Evolutionary conservation across 305 asterid species (phyloP).

Genomic region (Fraxinus platypoda): DNA sequence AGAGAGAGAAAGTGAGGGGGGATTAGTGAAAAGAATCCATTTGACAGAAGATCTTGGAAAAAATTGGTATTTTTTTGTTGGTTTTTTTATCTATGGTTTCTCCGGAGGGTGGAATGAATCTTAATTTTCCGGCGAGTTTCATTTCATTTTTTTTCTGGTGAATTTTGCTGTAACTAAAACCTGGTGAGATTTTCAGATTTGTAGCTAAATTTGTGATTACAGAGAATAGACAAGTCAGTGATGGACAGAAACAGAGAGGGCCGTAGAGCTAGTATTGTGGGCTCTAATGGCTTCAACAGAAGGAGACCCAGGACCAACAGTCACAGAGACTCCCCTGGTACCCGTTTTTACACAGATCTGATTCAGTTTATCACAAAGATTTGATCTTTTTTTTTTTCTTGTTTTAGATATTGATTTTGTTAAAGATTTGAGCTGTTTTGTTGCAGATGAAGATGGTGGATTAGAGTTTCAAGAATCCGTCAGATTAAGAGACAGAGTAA

Average conservation of each 20-base stretch:
- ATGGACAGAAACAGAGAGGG: constrained; percentile 98
- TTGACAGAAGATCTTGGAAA: constrained; percentile 23
- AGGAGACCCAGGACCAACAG: constrained; percentile 76
- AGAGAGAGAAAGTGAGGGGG: constrained; percentile 24
- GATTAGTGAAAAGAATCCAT: constrained; percentile 31
- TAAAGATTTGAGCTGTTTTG: neutral
- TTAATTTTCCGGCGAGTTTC: constrained; percentile 36
- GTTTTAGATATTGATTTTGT: neutral
- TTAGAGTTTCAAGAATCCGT: constrained; percentile 76
- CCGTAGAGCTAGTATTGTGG: constrained; percentile 76
- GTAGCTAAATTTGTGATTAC: constrained; percentile 28
- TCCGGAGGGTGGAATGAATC: constrained; percentile 35
- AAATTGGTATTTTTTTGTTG: constrained; percentile 25
- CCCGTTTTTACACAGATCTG: constrained; percentile 25
- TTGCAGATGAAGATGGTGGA: constrained; percentile 88
- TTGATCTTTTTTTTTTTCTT: constrained; percentile 19
- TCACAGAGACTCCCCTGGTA: constrained; percentile 92
- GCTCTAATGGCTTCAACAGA: constrained; percentile 83
- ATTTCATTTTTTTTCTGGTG: constrained; percentile 22
- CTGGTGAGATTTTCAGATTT: constrained; percentile 32
- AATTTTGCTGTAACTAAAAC: constrained; percentile 23
- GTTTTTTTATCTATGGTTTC: constrained; percentile 6
- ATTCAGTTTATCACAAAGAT: constrained; percentile 11
- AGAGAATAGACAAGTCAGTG: constrained; percentile 10
- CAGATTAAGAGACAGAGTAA: constrained; percentile 78